Conservation (phyloP, 148 eudicot genomes). For the Agrostemma githago region DNA sequence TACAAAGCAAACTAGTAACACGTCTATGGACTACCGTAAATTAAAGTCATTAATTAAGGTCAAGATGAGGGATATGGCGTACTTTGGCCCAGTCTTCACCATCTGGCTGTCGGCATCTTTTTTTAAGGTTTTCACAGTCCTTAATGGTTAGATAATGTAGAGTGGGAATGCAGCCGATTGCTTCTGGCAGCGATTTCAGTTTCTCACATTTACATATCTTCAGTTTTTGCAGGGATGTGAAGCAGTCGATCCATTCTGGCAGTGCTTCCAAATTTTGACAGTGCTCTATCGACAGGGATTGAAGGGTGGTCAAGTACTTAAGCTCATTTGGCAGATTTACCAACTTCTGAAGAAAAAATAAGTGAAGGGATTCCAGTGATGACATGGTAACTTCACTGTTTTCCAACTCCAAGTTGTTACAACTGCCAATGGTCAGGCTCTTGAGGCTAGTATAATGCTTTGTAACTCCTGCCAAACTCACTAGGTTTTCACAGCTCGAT, state of each 20-base stretch:
- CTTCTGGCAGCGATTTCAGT: constrained; percentile 2
- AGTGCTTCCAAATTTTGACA: constrained; percentile 1
- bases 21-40: no score
- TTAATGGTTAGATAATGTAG: no score
- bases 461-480: not conserved
- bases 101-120: constrained; percentile 1
- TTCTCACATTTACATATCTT: fast-evolving
- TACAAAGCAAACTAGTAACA: no score
- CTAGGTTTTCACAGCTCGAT: not conserved
- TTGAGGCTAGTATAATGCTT: not conserved
- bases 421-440: not conserved
- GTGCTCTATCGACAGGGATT: not conserved
- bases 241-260: not conserved
- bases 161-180: not conserved
- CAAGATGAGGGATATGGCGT: no score
- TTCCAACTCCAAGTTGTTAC: constrained; percentile 7
- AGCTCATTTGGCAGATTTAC: constrained; percentile 9
- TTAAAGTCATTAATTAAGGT: not conserved
- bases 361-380: no score
- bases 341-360: not conserved
- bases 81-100: constrained; percentile 4
- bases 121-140: not conserved
- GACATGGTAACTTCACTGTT: not conserved
- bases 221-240: not conserved
- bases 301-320: constrained; percentile 8